Base-by-base conservation (phyloP, 257 asterid species). In the Petunia axillaris region DNA sequence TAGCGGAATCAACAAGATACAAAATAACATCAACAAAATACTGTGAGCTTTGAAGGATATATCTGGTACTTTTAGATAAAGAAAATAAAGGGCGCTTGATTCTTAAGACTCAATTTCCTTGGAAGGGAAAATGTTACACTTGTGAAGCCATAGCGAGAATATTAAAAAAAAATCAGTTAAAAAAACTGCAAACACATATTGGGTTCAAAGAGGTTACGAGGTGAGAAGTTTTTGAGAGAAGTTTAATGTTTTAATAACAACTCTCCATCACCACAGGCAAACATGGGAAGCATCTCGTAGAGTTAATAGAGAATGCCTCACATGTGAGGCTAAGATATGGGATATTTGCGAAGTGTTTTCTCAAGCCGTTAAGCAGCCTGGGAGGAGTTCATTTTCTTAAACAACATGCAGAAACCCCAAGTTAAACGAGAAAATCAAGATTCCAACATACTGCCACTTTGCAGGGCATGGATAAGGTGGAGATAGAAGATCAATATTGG, bases 141-240 rank as follows among this genome's bases (percentile, higher is more conserved):
- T 64, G 44, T 39, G 73, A 64, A 64, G 73, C 44, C 73, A 64
- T 64, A 64, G 14, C 39, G 73, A 39, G 16, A 48, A 64, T 39
- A 39, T 48, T 2, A 35, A 13, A 41, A 39, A 39, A 64, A 38
- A 38, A 64, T 64, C 71, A 64, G 13, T 38, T 64, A 64, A 13
- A 39, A 39, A 48, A 39, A 13, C 50, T 39, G 50, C 6, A 60
- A 36, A 60, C 39, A 60, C 65, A 38, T 38, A 4, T 64, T 39
- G 73, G 48, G 0, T 64, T 64, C 71, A 64, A 64, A 64, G 71
- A 38, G 71, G 35, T 64, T 64, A 64, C 39, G 48, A 64, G 71
- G 43, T 64, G 25, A 64, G 25, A 38, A 64, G 71, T 64, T 64
- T 64, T 46, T 64, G 38, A 3, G 25, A 38, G 71, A 38, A 64